Conservation (phyloP, 805 yeast species). For the Kluyveromyces starmeri region DNA sequence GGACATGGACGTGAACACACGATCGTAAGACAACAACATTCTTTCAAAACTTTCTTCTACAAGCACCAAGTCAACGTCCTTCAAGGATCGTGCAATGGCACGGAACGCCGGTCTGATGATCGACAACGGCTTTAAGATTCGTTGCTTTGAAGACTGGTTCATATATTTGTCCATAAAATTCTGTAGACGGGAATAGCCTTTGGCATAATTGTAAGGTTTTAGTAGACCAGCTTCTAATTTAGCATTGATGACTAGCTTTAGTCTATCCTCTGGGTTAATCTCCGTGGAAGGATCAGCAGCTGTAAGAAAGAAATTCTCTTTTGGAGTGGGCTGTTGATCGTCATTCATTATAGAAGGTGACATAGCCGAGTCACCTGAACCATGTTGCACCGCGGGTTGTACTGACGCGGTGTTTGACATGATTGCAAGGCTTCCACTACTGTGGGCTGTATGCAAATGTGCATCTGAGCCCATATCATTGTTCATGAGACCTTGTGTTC, state of each 20-base stretch:
- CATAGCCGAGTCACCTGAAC: neutral
- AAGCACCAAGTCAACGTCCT: conserved; percentile 81
- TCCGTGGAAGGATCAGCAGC: conserved; percentile 97
- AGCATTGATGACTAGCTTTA: conserved; percentile 89
- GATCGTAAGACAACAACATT: conserved; percentile 84
- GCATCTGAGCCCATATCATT: too few species aligned
- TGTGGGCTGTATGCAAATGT: too few species aligned
- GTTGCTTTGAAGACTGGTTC: conserved; percentile 73
- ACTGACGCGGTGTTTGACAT: too few species aligned
- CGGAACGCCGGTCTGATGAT: conserved; percentile 88
- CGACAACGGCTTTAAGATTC: conserved; percentile 77
- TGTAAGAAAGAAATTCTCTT: conserved; percentile 86
- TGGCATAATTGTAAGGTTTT: conserved; percentile 88
- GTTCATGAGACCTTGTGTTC: too few species aligned
- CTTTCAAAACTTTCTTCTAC: conserved; percentile 94
- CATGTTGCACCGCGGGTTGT: too few species aligned
- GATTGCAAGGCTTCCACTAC: too few species aligned
- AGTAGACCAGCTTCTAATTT: conserved; percentile 87
- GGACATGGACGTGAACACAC: conserved; percentile 95
- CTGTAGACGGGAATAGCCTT: conserved; percentile 85
- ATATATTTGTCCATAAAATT: conserved; percentile 87
- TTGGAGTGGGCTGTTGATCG: conserved; percentile 52
- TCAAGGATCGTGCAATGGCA: conserved; percentile 81
- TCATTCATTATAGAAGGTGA: conserved; percentile 2
- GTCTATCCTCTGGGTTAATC: conserved; percentile 84